Percentiles rank a stretch among this genome's conserved stretches.
These are phyloP conservation scores for Leccinum boreale DNA, from an alignment of 768 basidiomycete genomes.

Conservation along the genomic window DNA sequence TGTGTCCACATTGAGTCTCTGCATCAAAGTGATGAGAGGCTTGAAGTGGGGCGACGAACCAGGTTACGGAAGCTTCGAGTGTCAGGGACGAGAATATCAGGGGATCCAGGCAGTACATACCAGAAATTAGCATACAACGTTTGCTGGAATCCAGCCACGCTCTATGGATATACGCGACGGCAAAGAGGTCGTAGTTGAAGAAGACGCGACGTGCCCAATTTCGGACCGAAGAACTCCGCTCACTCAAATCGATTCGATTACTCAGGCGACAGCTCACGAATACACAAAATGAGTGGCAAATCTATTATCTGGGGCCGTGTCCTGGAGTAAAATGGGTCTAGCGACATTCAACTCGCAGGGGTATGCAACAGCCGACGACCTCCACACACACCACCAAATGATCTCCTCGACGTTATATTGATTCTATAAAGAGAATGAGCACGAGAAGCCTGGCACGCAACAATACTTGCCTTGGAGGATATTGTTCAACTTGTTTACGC, in stretches of 20 bases:
- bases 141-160: neutral
- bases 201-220: neutral
- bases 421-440: constrained; percentile 20
- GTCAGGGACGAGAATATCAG: neutral
- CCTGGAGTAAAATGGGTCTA: neutral
- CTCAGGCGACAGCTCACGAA: neutral
- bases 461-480: constrained; percentile 69
- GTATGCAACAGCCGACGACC: constrained; percentile 1
- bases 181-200: neutral
- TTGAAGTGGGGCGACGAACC: constrained; percentile 18
- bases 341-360: constrained; percentile 5
- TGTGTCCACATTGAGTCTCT: neutral
- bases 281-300: neutral
- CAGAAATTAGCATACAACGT: constrained; percentile 9
- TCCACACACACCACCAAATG: neutral
- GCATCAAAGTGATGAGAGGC: neutral
- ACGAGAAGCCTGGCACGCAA: neutral
- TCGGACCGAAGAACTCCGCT: neutral
- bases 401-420: constrained; percentile 17
- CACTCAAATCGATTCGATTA: neutral
- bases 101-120: constrained; percentile 10
- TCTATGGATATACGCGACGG: neutral
- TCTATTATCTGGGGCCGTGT: neutral
- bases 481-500: constrained; percentile 92
- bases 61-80: constrained; percentile 15